Base-by-base conservation (phyloP, 1,139 yeast genomes). In the Pichia sp. region DNA sequence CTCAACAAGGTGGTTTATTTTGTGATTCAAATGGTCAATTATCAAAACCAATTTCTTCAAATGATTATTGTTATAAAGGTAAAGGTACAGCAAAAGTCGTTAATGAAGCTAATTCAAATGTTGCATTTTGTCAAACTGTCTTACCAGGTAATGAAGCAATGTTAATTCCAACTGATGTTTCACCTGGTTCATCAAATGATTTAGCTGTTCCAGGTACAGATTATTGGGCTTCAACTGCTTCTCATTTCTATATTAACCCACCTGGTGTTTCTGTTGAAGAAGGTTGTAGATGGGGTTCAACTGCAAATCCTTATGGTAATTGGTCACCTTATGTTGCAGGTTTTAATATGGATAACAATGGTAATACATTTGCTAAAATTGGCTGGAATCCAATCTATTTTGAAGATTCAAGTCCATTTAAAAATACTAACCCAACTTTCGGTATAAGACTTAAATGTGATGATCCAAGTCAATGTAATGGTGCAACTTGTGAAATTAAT, bases 271-370 rank as follows among this genome's bases (percentile, higher is more conserved):
- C 87, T 37, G 75, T 81, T 34, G 71, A 71, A 25, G 90, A 86
- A 44, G 96, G 84, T 34, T 88, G 96, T 68, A 78, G 78, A 53
- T 88, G 96, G 96, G 96, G 96, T 1, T 65, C 83, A 32, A 73
- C 72, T 31, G 69, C 72, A 50, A 72, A 83, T 55, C 82, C 92
- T 27, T 71, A 72, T 56, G 96, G 96, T 52, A 87, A 88, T 75
- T 88, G 96, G 96, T 70, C 95, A 30, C 96, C 96, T 30, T 88
- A 86, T 60, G 95, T 88, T 53, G 95, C 94, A 25, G 96, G 96
- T 56, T 88, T 90, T 57, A 87, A 87, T 70, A 78, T 78, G 69
- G 95, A 86, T 65, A 66, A 66, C 50, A 66, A 63, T 49, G 85
- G 87, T 33, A 77, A 79, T 65, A 86, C 96, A 3, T 87, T 58